Percentiles rank a stretch among this genome's conserved stretches.
These are phyloP conservation scores for Verbena officinalis DNA, from an alignment of 257 asterid species.

Conservation along the genomic window DNA sequence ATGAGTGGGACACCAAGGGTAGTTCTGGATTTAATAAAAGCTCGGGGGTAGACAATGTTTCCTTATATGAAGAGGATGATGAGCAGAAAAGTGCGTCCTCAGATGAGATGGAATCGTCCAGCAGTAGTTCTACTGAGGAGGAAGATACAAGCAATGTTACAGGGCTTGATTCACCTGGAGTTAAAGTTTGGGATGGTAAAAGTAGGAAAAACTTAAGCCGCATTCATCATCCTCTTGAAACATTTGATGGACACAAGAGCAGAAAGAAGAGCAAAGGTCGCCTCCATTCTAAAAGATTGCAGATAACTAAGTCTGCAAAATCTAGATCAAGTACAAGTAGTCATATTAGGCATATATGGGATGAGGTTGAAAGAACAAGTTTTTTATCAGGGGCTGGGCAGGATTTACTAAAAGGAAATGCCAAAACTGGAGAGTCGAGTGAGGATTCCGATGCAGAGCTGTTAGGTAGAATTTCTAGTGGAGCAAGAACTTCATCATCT, in stretches of 20 bases:
- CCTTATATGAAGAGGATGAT: slow-evolving; percentile 43
- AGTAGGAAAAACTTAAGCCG: slow-evolving; percentile 48
- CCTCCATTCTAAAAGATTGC: slow-evolving; percentile 39
- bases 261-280: slow-evolving; percentile 43
- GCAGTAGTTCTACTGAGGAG: slow-evolving; percentile 54
- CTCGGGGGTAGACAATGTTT: slow-evolving; percentile 12
- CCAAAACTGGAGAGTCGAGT: slow-evolving; percentile 46
- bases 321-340: slow-evolving; percentile 46
- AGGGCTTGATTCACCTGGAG: slow-evolving; percentile 63
- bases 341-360: slow-evolving; percentile 53
- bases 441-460: slow-evolving; percentile 64
- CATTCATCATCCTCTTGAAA: slow-evolving; percentile 71
- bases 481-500: slow-evolving; percentile 54
- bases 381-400: slow-evolving; percentile 55
- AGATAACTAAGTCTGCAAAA: slow-evolving; percentile 40
- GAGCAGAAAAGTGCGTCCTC: slow-evolving; percentile 26
- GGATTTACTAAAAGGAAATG: slow-evolving; percentile 46
- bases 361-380: slow-evolving; percentile 59
- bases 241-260: slow-evolving; percentile 41
- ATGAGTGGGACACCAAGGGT: slow-evolving; percentile 25
- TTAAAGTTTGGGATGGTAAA: slow-evolving; percentile 67
- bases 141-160: slow-evolving; percentile 50
- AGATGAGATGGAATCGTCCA: slow-evolving; percentile 51
- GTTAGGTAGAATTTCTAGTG: slow-evolving; percentile 43
- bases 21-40: slow-evolving; percentile 29